A percentile compares a stretch with the other conserved stretches of the same genome.
These are phyloP conservation scores for Silene latifolia DNA, from an alignment of 148 eudicot genomes.

Conservation along the genomic window DNA sequence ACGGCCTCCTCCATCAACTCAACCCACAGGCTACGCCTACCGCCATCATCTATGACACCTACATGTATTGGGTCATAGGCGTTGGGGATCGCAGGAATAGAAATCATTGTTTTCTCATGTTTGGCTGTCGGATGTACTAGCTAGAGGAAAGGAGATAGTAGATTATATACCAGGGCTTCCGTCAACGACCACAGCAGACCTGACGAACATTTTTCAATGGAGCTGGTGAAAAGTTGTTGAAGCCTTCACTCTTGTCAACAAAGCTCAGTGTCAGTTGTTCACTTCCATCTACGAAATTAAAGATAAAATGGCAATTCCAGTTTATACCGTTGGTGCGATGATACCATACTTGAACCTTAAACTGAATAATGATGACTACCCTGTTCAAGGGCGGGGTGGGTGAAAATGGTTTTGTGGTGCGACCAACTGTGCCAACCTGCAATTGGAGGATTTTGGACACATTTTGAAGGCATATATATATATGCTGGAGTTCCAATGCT, in stretches of 20 bases:
- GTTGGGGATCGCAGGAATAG: slow-evolving; percentile 36
- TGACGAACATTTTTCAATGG: slow-evolving; percentile 44
- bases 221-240: slow-evolving; percentile 22
- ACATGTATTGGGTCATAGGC: slow-evolving; percentile 37
- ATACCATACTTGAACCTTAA: slow-evolving; percentile 39
- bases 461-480: slow-evolving; percentile 37
- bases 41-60: slow-evolving; percentile 40
- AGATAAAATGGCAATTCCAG: no score
- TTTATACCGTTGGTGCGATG: slow-evolving; percentile 37
- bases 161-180: slow-evolving; percentile 64
- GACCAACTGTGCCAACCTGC: slow-evolving; percentile 46
- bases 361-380: slow-evolving; percentile 1
- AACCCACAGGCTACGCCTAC: slow-evolving; percentile 30
- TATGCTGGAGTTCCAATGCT: slow-evolving; percentile 51
- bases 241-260: slow-evolving; percentile 25
- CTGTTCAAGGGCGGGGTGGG: slow-evolving; percentile 18
- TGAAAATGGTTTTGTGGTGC: slow-evolving; percentile 38
- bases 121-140: slow-evolving; percentile 16
- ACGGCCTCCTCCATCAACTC: slow-evolving; percentile 43
- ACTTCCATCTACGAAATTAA: no score
- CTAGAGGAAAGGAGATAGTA: slow-evolving; percentile 37
- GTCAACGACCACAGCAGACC: slow-evolving; percentile 41
- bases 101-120: background rate
- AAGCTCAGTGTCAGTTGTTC: slow-evolving; percentile 37
- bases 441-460: slow-evolving; percentile 62